These are phyloP conservation scores for Balansia obtecta DNA, from an alignment of 2,329 filamentous ascomycete species.

Conservation along the genomic window DNA sequence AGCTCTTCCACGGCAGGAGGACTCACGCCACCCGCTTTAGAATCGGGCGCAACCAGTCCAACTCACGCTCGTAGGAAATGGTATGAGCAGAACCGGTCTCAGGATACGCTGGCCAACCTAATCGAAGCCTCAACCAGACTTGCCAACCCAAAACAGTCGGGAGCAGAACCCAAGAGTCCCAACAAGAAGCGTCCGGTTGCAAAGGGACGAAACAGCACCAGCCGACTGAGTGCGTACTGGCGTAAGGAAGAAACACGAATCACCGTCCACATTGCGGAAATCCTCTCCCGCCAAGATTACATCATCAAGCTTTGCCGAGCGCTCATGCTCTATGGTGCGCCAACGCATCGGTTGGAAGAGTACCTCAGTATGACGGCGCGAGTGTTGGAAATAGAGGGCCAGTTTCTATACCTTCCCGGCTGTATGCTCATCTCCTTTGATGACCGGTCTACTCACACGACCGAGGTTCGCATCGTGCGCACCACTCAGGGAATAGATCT, in stretches of 20 bases:
- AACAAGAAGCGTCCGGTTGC: conserved; percentile 23
- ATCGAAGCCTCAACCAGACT: conserved; percentile 30
- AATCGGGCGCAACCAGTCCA: conserved; percentile 28
- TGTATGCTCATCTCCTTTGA: conserved; percentile 92
- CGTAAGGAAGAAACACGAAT: conserved; percentile 34
- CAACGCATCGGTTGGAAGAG: conserved; percentile 80
- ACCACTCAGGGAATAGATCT: conserved; percentile 45
- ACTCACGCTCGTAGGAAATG: conserved; percentile 30
- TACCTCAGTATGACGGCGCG: conserved; percentile 78
- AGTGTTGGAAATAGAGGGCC: conserved; percentile 73
- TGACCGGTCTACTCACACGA: conserved; percentile 52
- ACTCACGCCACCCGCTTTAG: conserved; percentile 20
- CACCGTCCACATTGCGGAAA: conserved; percentile 46
- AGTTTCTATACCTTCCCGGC: conserved; percentile 80
- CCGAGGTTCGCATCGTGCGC: conserved; percentile 53
- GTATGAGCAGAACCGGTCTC: conserved; percentile 35
- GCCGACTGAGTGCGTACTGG: conserved; percentile 24
- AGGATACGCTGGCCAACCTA: conserved; percentile 33
- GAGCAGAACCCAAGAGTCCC: conserved; percentile 9
- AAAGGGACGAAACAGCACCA: conserved; percentile 24
- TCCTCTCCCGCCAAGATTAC: conserved; percentile 67
- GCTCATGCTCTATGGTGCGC: conserved; percentile 79
- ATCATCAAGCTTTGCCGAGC: conserved; percentile 72
- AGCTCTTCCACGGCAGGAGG: conserved; percentile 17
- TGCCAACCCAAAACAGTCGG: conserved; percentile 10